These are phyloP conservation scores for Rhynchospora breviuscula DNA, from an alignment of 176 grass and related monocot genomes.

Conservation along the genomic window DNA sequence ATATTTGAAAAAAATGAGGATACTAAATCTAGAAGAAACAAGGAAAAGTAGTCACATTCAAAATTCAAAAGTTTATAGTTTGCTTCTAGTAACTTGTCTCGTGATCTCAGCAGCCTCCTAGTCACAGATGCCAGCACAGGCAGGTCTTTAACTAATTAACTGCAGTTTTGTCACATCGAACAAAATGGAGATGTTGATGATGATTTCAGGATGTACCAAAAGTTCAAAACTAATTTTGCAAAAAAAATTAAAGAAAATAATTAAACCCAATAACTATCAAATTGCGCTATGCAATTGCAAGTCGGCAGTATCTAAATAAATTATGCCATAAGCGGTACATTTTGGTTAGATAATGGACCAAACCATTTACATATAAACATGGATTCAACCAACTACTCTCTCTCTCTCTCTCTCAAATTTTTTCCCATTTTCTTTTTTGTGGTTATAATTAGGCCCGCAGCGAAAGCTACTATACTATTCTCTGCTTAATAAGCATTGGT, in stretches of 20 bases:
- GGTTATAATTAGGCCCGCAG: neutral
- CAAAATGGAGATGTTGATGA: neutral
- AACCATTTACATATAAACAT: neutral
- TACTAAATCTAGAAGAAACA: slow-evolving; percentile 26
- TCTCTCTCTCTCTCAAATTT: neutral
- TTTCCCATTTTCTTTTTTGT: neutral
- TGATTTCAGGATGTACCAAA: neutral
- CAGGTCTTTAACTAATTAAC: neutral
- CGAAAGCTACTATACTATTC: neutral
- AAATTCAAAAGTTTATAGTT: neutral
- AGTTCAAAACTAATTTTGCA: neutral
- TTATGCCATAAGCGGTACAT: neutral
- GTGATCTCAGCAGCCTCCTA: neutral
- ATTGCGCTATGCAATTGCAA: neutral
- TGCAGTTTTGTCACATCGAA: neutral
- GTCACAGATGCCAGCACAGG: neutral
- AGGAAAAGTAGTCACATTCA: neutral
- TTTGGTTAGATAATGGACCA: slow-evolving; percentile 11
- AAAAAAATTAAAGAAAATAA: neutral
- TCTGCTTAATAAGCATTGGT: neutral
- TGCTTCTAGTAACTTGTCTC: slow-evolving; percentile 4
- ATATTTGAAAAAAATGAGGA: neutral
- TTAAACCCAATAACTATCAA: neutral
- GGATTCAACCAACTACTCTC: neutral
- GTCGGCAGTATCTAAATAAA: neutral